phyloP scores from a whole-genome alignment of 805 yeast genomes.

The Kazachstania bromeliacearum region DNA sequence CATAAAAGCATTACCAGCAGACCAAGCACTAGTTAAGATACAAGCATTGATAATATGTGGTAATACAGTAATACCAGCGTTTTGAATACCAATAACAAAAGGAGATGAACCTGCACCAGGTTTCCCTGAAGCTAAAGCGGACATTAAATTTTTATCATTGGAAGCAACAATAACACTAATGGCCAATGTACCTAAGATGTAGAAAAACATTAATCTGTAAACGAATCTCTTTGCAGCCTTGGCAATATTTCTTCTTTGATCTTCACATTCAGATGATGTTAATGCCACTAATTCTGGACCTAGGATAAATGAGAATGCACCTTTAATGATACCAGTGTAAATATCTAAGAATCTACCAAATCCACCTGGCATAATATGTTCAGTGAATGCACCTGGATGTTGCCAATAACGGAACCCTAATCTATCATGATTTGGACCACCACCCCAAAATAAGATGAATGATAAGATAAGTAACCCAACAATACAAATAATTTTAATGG shows the following conservation, averaged over 20 bases:
- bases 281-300: constrained; percentile 55
- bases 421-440: constrained; percentile 40
- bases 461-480: constrained; percentile 38
- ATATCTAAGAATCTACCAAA: constrained; percentile 58
- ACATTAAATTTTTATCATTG: constrained; percentile 39
- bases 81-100: constrained; percentile 54
- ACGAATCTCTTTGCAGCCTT: constrained; percentile 53
- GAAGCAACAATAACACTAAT: constrained; percentile 54
- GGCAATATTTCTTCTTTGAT: constrained; percentile 51
- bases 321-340: constrained; percentile 53
- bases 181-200: constrained; percentile 45
- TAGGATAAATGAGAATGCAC: constrained; percentile 56
- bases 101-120: constrained; percentile 59
- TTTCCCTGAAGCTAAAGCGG: constrained; percentile 40
- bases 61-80: constrained; percentile 50
- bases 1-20: constrained; percentile 41
- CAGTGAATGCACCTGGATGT: constrained; percentile 48
- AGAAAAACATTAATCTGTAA: constrained; percentile 53
- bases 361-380: constrained; percentile 40
- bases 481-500: constrained; percentile 38
- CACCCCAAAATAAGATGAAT: constrained; percentile 42
- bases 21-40: constrained; percentile 49
- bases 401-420: constrained; percentile 64
- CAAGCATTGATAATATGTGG: constrained; percentile 56
- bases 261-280: constrained; percentile 49